Conservation (phyloP, 441 rosid species). For the Iberis amara region DNA sequence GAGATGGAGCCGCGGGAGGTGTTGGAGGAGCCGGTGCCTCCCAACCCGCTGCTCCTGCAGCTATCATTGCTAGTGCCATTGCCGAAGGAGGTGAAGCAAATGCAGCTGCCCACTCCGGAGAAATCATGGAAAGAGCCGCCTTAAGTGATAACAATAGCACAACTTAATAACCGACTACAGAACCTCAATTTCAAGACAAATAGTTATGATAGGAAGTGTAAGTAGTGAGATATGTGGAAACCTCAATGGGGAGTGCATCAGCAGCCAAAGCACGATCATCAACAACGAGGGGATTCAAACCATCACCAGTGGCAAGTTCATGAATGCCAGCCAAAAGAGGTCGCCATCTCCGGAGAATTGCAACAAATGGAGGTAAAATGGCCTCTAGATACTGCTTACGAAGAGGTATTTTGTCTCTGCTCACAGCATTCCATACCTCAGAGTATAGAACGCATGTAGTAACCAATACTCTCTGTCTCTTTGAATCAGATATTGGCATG, state of each 20-base stretch:
- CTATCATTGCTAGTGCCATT: constrained; percentile 96
- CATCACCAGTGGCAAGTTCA: constrained; percentile 89
- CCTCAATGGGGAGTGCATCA: constrained; percentile 86
- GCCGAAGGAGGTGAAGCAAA: constrained; percentile 98
- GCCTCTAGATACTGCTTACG: constrained; percentile 85
- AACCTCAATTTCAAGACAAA: neutral
- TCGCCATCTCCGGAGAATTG: constrained; percentile 87
- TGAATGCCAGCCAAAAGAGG: constrained; percentile 89
- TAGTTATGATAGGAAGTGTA: constrained; percentile 3
- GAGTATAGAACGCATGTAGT: constrained; percentile 87
- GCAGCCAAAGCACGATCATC: constrained; percentile 95
- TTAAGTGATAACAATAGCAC: constrained; percentile 24
- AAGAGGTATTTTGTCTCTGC: constrained; percentile 68
- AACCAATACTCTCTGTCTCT: constrained; percentile 89
- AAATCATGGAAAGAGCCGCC: constrained; percentile 92
- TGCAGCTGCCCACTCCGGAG: constrained; percentile 93
- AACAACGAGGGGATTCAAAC: constrained; percentile 76
- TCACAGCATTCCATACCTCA: constrained; percentile 92
- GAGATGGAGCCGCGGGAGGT: constrained; percentile 41
- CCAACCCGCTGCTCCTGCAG: constrained; percentile 93
- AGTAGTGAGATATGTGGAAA: constrained; percentile 23
- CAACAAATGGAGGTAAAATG: constrained; percentile 88
- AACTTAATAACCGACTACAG: neutral
- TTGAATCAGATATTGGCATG: constrained; percentile 91
- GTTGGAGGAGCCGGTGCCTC: constrained; percentile 50